A percentile compares a stretch with the other conserved stretches of the same genome.
phyloP scores from a whole-genome alignment of 139 green algal genomes.

The Chlorella sp. region DNA sequence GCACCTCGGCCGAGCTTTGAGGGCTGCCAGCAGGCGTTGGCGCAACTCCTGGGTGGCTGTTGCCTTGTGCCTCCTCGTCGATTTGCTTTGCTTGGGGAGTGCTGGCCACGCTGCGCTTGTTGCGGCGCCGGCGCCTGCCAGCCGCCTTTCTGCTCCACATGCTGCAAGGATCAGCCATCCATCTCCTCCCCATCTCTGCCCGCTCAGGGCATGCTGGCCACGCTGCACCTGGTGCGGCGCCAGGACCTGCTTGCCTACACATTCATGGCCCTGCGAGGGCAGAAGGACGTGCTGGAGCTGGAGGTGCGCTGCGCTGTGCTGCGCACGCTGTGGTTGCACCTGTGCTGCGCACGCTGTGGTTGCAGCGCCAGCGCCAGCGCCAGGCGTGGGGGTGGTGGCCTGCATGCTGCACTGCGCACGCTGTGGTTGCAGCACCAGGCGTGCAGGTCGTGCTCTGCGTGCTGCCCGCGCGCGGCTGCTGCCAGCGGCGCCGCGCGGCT shows the following conservation, averaged over 20 bases:
- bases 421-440: not conserved
- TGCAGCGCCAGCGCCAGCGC: too few species aligned
- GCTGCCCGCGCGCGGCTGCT: too few species aligned
- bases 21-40: not conserved
- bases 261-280: not conserved
- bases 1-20: too few species aligned
- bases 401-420: too few species aligned
- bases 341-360: not conserved
- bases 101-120: not conserved
- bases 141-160: too few species aligned
- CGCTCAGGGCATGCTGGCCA: constrained; percentile 23
- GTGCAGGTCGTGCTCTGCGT: too few species aligned
- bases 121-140: not conserved
- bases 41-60: not conserved
- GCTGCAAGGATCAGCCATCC: too few species aligned
- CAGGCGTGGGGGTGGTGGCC: too few species aligned
- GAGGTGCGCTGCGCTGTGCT: constrained; percentile 20
- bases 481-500: too few species aligned
- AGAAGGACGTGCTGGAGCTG: constrained; percentile 37
- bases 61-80: not conserved
- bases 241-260: constrained; percentile 35
- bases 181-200: too few species aligned
- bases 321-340: too few species aligned
- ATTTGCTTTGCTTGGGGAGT: not conserved
- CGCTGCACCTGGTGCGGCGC: constrained; percentile 28